phyloP scores from a whole-genome alignment of 2,329 filamentous ascomycete genomes.

The Curvularia spicifera region DNA sequence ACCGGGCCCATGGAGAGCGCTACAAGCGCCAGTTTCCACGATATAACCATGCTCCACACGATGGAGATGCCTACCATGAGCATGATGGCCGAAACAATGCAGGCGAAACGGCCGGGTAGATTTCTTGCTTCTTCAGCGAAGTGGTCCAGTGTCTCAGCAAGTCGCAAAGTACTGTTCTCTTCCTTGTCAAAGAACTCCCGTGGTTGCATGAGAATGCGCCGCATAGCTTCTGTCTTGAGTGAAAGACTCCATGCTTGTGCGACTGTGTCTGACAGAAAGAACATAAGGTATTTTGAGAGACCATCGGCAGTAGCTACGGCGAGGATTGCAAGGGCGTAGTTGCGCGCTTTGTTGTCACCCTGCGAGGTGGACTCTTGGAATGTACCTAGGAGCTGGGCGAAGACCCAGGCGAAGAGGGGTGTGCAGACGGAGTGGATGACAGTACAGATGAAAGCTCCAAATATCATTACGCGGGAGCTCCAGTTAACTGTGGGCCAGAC shows the following conservation, averaged over 20 bases:
- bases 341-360: constrained; percentile 56
- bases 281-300: constrained; percentile 67
- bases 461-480: constrained; percentile 61
- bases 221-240: constrained; percentile 71
- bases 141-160: constrained; percentile 77
- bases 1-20: constrained; percentile 72
- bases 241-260: constrained; percentile 79
- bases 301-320: constrained; percentile 72
- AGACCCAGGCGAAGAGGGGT: constrained; percentile 76
- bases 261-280: constrained; percentile 73
- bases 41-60: constrained; percentile 74
- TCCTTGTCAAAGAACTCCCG: constrained; percentile 78
- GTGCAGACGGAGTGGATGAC: constrained; percentile 70
- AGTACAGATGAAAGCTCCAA: constrained; percentile 67
- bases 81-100: constrained; percentile 69
- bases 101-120: constrained; percentile 77
- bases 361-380: constrained; percentile 66
- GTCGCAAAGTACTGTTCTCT: constrained; percentile 65
- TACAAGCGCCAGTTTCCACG: constrained; percentile 83
- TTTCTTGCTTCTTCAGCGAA: constrained; percentile 89
- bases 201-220: constrained; percentile 75
- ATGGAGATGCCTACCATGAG: constrained; percentile 73
- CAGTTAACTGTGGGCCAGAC: constrained; percentile 70
- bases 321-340: constrained; percentile 74
- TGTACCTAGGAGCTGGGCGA: constrained; percentile 73